Base-by-base conservation (phyloP, 2,329 filamentous ascomycete genomes). In the Microcyclosporella mali region DNA sequence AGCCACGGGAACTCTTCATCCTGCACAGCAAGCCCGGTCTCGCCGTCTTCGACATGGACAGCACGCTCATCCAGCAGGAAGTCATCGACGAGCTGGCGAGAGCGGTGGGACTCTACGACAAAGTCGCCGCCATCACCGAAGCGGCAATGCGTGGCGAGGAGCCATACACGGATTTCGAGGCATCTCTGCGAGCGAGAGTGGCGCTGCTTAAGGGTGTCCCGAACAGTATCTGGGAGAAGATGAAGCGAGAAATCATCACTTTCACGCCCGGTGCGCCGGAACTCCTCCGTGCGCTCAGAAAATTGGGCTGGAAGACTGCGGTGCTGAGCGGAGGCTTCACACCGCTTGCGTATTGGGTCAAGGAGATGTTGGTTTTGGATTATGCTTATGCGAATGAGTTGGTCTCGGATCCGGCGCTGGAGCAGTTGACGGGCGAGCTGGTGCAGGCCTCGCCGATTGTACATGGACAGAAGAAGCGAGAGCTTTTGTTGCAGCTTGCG, bases 21-120 rank as follows among this genome's bases (percentile, higher is more conserved):
- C 33, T 39, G 6, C 61, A 62, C 40, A 41, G 41, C 30, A 38
- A 40, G 1, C 56, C 60, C 4, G 79, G 90, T 7, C 73, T 97
- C 9, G 88, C 90, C 3, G 87, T 95, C 25, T 98, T 98, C 60
- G 92, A 98, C 66, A 98, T 98, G 92, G 92, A 98, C 70, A 92
- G 85, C 65, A 98, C 92, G 0, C 77, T 98, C 47, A 97, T 98
- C 63, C 85, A 90, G 41, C 89, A 98, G 65, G 92, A 98, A 70
- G 89, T 95, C 47, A 97, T 98, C 61, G 92, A 98, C 65, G 82
- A 97, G 58, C 82, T 98, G 43, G 92, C 92, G 3, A 81, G 84
- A 41, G 84, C 84, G 29, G 79, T 95, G 2, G 86, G 88, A 40
- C 45, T 55, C 25, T 64, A 66, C 49, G 81, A 81, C 40, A 73